Percentiles rank a stretch among this genome's conserved stretches.
Evolutionary conservation across 2,329 filamentous ascomycete genomes (phyloP).

Genomic region (Paracoccidioides brasiliensis): DNA sequence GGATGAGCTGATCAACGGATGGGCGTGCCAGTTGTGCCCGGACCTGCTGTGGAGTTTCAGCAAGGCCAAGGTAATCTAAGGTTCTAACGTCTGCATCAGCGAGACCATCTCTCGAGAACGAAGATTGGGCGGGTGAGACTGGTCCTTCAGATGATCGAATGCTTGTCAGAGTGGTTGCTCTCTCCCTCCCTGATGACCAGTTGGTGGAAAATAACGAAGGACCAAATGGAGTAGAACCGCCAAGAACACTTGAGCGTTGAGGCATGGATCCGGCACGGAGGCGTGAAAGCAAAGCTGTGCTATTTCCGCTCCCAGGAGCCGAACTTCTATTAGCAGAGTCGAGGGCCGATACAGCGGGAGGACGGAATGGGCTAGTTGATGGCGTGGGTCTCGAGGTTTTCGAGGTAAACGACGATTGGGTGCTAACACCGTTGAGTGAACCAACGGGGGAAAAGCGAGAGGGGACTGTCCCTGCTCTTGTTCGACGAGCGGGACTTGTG

Average conservation of each 20-base stretch:
- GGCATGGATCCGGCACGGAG: conserved; percentile 90
- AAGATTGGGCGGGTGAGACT: conserved; percentile 73
- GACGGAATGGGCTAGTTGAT: conserved; percentile 75
- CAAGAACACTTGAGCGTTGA: conserved; percentile 60
- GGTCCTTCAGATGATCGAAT: conserved; percentile 78
- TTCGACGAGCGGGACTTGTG: conserved; percentile 57
- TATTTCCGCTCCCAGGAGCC: conserved; percentile 38
- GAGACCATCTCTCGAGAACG: conserved; percentile 71
- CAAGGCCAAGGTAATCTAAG: conserved; percentile 86
- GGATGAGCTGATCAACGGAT: conserved; percentile 36
- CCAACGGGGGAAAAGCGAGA: conserved; percentile 78
- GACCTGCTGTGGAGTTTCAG: conserved; percentile 76
- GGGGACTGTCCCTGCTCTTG: conserved; percentile 88
- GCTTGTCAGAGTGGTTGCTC: conserved; percentile 79
- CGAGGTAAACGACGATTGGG: conserved; percentile 48
- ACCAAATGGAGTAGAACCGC: conserved; percentile 58
- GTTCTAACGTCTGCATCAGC: conserved; percentile 85
- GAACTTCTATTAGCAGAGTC: conserved; percentile 26
- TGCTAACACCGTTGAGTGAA: conserved; percentile 43
- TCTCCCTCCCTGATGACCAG: conserved; percentile 69
- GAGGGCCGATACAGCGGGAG: conserved; percentile 33
- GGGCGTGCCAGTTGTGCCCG: conserved; percentile 58
- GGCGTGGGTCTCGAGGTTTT: conserved; percentile 78
- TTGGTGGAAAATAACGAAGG: conserved; percentile 76
- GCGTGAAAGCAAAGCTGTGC: conserved; percentile 66